Evolutionary conservation across 1,284 basidiomycete species (phyloP), one percentile per base, ranked within the genome.

Genomic region (Microbotryomycetes sp.): DNA sequence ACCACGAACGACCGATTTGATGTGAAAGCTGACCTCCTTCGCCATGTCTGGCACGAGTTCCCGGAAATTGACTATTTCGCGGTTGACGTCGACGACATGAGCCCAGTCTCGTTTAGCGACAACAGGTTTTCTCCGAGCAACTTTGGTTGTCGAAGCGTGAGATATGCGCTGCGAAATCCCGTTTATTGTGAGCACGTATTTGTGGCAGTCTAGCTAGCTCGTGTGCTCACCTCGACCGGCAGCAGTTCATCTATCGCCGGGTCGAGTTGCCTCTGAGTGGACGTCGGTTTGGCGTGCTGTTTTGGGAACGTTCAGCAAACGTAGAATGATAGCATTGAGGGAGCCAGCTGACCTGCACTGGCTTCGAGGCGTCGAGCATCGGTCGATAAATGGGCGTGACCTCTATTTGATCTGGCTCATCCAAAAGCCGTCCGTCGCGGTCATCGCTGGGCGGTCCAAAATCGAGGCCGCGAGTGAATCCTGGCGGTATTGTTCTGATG

Each of bases 11-110:
- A n/a, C n/a, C n/a, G n/a, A n/a, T n/a, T n/a, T n/a, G n/a, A n/a
- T n/a, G n/a, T n/a, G n/a, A 56, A n/a, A 7, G 31, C 56, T 24
- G n/a, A 70, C 71, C 56, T 72, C 73, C 27, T 68, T 65, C 0
- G 91, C 91, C 88, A 92, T 90, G 59, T 89, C 85, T 2, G 90
- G 91, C 13, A 94, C 88, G 29, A 94, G 82, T 70, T 91, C 84
- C 60, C 82, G 81, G 74, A 94, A 96, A 73, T 97, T 97, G 27
- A 81, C 79, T 73, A 97, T 85, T 41, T 89, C 86, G 71, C 88
- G 86, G 72, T 90, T 91, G 67, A 97, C 85, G 73, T 98, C 90
- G 16, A 98, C 88, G 21, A 92, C 88, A 79, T 97, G 96, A 2
- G 94, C 96, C 96, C 96, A 99, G 69, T 97, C 91, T 56, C 90